phyloP scores from a whole-genome alignment of 441 rosid species.

The Corymbia calophylla region DNA sequence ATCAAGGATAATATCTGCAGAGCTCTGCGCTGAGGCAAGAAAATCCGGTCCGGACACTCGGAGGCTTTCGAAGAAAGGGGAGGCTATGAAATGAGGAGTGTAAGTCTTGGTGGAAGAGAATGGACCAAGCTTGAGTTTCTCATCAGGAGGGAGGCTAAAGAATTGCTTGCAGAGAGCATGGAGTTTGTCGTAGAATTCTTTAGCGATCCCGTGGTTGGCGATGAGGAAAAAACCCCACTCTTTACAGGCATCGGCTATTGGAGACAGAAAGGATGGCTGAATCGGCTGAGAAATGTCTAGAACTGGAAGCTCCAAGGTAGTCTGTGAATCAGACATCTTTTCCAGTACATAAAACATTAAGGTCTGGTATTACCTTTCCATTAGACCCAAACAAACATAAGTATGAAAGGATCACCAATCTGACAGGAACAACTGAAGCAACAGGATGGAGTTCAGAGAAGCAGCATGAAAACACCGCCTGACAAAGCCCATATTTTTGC shows the following conservation, averaged over 20 bases:
- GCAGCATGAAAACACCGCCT: neutral
- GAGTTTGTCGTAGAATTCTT: constrained; percentile 23
- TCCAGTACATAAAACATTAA: neutral
- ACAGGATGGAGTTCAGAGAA: neutral
- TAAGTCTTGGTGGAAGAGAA: constrained; percentile 28
- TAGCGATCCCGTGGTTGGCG: constrained; percentile 55
- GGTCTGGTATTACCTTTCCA: neutral
- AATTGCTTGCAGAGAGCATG: constrained; percentile 30
- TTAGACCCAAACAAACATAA: neutral
- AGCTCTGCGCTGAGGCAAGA: constrained; percentile 38
- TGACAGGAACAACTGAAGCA: neutral
- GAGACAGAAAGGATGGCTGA: constrained; percentile 21
- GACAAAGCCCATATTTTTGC: neutral
- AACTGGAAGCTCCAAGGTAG: constrained; percentile 45
- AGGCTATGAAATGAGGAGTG: constrained; percentile 62
- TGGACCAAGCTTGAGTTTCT: constrained; percentile 64
- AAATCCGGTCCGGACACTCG: constrained; percentile 55
- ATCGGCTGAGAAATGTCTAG: constrained; percentile 51
- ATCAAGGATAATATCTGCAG: constrained; percentile 35
- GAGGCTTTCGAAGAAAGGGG: constrained; percentile 64
- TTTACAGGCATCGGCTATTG: constrained; percentile 45
- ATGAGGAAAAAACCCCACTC: constrained; percentile 67
- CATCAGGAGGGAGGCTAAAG: constrained; percentile 39
- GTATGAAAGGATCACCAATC: neutral
- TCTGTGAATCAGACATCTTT: constrained; percentile 29